phyloP scores from a whole-genome alignment of 2,329 filamentous ascomycete genomes.

The Biscogniauxia mediterranea region DNA sequence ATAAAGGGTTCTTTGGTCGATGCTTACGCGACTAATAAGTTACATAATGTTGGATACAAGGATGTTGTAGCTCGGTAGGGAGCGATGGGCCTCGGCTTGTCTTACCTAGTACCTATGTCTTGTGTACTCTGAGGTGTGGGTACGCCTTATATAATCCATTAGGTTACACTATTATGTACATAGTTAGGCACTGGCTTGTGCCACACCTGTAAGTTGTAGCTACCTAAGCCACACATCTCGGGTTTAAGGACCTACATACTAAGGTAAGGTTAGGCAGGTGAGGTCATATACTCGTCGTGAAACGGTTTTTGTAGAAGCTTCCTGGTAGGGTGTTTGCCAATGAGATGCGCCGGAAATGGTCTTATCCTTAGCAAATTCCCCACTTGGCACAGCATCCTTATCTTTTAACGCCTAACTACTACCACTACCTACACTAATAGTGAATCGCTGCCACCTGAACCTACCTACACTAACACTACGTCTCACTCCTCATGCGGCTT shows the following conservation, averaged over 20 bases:
- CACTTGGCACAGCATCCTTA: background rate
- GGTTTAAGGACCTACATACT: too few relatives aligned
- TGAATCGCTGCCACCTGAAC: too few relatives aligned
- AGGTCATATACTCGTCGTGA: background rate
- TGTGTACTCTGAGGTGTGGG: background rate
- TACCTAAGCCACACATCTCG: background rate
- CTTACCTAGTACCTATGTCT: background rate
- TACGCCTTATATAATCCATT: too few relatives aligned
- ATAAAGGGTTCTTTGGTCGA: too few relatives aligned
- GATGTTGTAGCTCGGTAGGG: background rate
- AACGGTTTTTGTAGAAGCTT: too few relatives aligned
- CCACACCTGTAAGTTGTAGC: too few relatives aligned
- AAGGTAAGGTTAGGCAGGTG: background rate
- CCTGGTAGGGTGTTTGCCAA: background rate
- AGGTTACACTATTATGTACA: too few relatives aligned
- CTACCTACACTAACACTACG: too few relatives aligned
- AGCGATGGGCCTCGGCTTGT: background rate
- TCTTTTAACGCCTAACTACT: background rate
- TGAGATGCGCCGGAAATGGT: background rate
- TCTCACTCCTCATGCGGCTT: slow-evolving; percentile 5
- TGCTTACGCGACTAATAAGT: background rate
- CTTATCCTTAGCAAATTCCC: background rate
- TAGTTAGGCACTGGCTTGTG: too few relatives aligned
- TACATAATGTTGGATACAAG: background rate
- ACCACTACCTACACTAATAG: background rate